Percentiles rank a stretch among this genome's conserved stretches.
phyloP scores from a whole-genome alignment of 1,139 yeast species.

The Geotrichum carabidarum region DNA sequence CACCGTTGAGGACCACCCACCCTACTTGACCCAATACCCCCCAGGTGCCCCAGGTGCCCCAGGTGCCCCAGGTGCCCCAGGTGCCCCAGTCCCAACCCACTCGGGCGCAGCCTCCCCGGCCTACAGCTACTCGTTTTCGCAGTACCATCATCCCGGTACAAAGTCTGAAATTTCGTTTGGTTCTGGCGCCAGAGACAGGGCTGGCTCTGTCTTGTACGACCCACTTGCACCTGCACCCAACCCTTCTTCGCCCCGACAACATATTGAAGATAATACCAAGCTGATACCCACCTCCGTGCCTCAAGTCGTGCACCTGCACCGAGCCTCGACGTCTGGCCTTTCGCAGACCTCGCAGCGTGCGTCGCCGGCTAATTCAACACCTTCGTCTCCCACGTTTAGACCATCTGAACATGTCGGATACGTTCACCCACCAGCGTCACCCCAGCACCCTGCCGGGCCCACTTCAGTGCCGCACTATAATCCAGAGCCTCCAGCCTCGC shows the following conservation, averaged over 20 bases:
- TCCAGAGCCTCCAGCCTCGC: conserved; percentile 13
- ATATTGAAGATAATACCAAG: conserved; percentile 4
- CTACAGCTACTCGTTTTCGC: not conserved
- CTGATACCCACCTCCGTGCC: conserved; percentile 13
- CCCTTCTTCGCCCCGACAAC: conserved; percentile 22
- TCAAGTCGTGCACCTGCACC: not conserved
- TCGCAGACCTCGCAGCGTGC: not conserved
- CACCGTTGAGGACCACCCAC: conserved; percentile 2
- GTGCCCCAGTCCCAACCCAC: not conserved
- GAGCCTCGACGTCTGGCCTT: conserved; percentile 9
- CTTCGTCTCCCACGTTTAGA: conserved; percentile 12
- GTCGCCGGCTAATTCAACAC: conserved; percentile 11
- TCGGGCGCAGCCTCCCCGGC: not conserved
- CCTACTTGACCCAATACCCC: not conserved
- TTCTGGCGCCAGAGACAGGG: conserved; percentile 28
- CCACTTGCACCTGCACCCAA: conserved; percentile 28
- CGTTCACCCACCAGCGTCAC: not conserved
- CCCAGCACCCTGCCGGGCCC: not conserved
- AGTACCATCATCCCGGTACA: conserved; percentile 14
- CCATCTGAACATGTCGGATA: conserved; percentile 7
- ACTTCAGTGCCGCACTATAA: not conserved
- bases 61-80: not conserved
- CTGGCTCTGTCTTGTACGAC: conserved; percentile 29
- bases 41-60: not conserved
- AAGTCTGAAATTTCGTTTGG: conserved; percentile 16